phyloP scores from a whole-genome alignment of 164 flowering plant species.

The Piper betle region DNA sequence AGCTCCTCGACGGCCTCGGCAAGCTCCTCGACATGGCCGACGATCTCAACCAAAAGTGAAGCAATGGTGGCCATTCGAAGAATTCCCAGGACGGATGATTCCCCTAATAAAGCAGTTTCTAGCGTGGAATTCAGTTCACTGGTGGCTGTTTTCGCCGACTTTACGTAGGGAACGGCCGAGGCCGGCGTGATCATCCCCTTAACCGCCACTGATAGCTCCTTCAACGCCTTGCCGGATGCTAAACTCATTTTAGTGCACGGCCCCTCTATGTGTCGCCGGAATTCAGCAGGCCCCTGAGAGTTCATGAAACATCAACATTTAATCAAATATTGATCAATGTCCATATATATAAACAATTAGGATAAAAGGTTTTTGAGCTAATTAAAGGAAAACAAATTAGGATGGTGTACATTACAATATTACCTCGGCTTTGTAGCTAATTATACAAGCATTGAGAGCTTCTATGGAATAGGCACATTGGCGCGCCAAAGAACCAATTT shows the following conservation, averaged over 20 bases:
- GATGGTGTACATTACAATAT: background rate
- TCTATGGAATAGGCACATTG: conserved; percentile 68
- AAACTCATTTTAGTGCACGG: conserved; percentile 14
- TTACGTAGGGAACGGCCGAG: background rate
- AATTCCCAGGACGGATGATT: conserved; percentile 20
- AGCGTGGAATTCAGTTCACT: conserved; percentile 14
- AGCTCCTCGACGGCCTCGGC: conserved; percentile 41
- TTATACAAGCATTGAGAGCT: conserved; percentile 30
- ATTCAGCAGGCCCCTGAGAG: conserved; percentile 16
- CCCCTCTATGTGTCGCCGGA: conserved; percentile 18
- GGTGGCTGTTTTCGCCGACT: conserved; percentile 14
- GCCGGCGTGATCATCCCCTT: conserved; percentile 7
- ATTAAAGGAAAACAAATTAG: no score
- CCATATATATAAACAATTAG: no score
- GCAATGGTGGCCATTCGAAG: conserved; percentile 33
- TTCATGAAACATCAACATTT: background rate
- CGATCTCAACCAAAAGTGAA: conserved; percentile 39
- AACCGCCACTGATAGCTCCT: conserved; percentile 28
- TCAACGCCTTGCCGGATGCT: conserved; percentile 26
- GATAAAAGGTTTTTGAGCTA: no score
- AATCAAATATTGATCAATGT: no score
- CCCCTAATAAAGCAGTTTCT: conserved; percentile 7
- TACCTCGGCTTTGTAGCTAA: conserved; percentile 35
- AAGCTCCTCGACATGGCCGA: conserved; percentile 32
- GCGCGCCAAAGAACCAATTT: conserved; percentile 39